These are phyloP conservation scores for Magnaporthiopsis poae DNA, from an alignment of 2,329 filamentous ascomycete species.

Conservation along the genomic window DNA sequence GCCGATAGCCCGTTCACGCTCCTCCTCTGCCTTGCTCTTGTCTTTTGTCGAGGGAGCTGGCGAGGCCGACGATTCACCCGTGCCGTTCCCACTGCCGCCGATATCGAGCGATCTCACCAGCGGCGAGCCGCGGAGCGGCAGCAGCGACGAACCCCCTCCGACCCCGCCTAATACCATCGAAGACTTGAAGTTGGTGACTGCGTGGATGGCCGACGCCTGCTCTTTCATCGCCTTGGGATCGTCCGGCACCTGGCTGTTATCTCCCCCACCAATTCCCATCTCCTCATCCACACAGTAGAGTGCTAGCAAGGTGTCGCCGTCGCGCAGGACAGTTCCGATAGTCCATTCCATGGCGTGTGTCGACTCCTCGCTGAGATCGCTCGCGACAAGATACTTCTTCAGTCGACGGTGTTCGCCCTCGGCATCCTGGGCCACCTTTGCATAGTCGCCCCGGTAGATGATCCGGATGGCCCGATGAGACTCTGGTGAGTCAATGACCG, in stretches of 20 bases:
- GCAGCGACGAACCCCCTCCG: conserved; percentile 21
- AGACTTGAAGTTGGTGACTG: conserved; percentile 39
- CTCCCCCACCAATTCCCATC: conserved; percentile 41
- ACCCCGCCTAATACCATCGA: conserved; percentile 16
- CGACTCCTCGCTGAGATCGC: conserved; percentile 86
- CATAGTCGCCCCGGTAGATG: conserved; percentile 80
- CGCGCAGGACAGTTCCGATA: conserved; percentile 83
- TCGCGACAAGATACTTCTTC: conserved; percentile 89
- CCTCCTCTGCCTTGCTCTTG: conserved; percentile 58
- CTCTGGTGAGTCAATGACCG: conserved; percentile 64
- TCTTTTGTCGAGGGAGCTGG: conserved; percentile 41
- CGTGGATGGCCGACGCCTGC: conserved; percentile 61
- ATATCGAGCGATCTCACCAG: conserved; percentile 27
- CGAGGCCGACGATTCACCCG: conserved; percentile 21
- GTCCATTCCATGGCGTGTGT: conserved; percentile 96
- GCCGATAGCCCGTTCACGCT: conserved; percentile 70
- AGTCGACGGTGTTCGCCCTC: conserved; percentile 69
- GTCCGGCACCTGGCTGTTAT: conserved; percentile 50
- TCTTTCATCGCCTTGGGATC: conserved; percentile 68
- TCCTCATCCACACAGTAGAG: conserved; percentile 94
- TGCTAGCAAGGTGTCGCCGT: conserved; percentile 86
- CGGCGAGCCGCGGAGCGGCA: conserved; percentile 23
- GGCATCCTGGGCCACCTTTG: conserved; percentile 63
- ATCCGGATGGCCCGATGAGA: conserved; percentile 77
- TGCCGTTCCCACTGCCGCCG: conserved; percentile 18